Conservation (phyloP, 2,329 filamentous ascomycete species). For the Penicillium decumbens region DNA sequence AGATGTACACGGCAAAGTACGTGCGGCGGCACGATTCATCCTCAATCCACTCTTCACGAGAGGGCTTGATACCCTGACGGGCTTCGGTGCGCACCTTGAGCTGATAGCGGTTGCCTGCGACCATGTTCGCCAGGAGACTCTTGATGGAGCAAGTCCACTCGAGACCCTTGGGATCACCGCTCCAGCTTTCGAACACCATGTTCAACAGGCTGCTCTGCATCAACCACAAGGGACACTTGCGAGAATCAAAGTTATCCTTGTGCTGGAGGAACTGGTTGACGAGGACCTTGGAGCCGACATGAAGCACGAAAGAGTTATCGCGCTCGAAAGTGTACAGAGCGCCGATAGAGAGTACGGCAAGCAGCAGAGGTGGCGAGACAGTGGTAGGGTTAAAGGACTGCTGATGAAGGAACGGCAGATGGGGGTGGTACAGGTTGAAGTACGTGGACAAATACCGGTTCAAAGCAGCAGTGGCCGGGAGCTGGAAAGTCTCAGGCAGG, state of each 20-base stretch:
- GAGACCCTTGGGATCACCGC: slow-evolving; percentile 91
- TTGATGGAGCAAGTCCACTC: slow-evolving; percentile 99
- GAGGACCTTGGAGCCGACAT: slow-evolving; percentile 94
- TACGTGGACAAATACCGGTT: slow-evolving; percentile 94
- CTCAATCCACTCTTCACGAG: slow-evolving; percentile 86
- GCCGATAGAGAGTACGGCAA: slow-evolving; percentile 90
- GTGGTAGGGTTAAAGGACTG: slow-evolving; percentile 79
- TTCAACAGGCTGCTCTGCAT: slow-evolving; percentile 97
- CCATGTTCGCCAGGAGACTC: slow-evolving; percentile 96
- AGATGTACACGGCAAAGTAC: slow-evolving; percentile 98
- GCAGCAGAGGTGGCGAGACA: slow-evolving; percentile 73
- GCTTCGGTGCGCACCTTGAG: slow-evolving; percentile 88
- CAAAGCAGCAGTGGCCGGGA: slow-evolving; percentile 72
- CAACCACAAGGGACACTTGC: slow-evolving; percentile 94
- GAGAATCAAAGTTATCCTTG: slow-evolving; percentile 97
- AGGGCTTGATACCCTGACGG: slow-evolving; percentile 69
- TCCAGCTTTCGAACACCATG: slow-evolving; percentile 99
- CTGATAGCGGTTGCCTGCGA: slow-evolving; percentile 93
- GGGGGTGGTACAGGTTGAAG: slow-evolving; percentile 95
- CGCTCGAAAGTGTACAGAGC: slow-evolving; percentile 96
- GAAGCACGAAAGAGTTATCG: slow-evolving; percentile 92
- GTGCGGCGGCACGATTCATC: slow-evolving; percentile 95
- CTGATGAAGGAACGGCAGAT: slow-evolving; percentile 91
- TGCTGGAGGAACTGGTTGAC: slow-evolving; percentile 97
- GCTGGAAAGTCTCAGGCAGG: slow-evolving; percentile 81